Conservation (phyloP, 75 land plant species). For the Isoetes taiwanensis region DNA sequence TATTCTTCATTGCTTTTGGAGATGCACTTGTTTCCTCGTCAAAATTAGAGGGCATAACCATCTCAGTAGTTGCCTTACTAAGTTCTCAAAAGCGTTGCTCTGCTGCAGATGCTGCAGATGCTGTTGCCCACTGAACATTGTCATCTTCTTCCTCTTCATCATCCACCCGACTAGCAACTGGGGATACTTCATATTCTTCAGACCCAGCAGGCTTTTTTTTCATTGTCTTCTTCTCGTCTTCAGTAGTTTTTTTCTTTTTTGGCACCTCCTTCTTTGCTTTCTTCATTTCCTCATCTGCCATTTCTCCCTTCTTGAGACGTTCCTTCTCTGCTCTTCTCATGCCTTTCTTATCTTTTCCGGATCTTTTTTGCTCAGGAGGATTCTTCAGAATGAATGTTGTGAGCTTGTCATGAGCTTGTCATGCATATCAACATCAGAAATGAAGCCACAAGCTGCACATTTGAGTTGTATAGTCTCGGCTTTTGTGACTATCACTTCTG, state of each 20-base stretch:
- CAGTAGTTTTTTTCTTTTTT: constrained; percentile 57
- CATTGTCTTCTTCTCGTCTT: background rate
- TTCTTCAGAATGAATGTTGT: constrained; percentile 90
- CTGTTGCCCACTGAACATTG: constrained; percentile 92
- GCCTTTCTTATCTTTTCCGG: constrained; percentile 68
- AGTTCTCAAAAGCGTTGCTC: constrained; percentile 64
- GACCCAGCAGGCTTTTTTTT: constrained; percentile 36
- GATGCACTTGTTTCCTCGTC: too few relatives aligned
- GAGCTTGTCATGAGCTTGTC: constrained; percentile 94
- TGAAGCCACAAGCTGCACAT: constrained; percentile 92
- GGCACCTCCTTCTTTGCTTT: constrained; percentile 54
- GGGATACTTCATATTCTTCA: constrained; percentile 67
- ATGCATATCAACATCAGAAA: constrained; percentile 95
- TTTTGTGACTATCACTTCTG: constrained; percentile 77
- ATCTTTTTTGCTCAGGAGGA: constrained; percentile 92
- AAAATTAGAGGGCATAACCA: constrained; percentile 61
- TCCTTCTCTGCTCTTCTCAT: constrained; percentile 94
- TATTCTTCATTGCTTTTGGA: too few relatives aligned
- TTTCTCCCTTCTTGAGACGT: constrained; percentile 87
- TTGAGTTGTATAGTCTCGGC: constrained; percentile 64
- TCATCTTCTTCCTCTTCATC: constrained; percentile 51
- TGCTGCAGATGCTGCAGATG: constrained; percentile 81
- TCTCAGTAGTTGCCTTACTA: constrained; percentile 74
- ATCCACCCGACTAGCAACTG: constrained; percentile 54
- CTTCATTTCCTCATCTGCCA: constrained; percentile 78